These are phyloP conservation scores for Ramaria rubella DNA, from an alignment of 768 basidiomycete species.

Conservation along the genomic window DNA sequence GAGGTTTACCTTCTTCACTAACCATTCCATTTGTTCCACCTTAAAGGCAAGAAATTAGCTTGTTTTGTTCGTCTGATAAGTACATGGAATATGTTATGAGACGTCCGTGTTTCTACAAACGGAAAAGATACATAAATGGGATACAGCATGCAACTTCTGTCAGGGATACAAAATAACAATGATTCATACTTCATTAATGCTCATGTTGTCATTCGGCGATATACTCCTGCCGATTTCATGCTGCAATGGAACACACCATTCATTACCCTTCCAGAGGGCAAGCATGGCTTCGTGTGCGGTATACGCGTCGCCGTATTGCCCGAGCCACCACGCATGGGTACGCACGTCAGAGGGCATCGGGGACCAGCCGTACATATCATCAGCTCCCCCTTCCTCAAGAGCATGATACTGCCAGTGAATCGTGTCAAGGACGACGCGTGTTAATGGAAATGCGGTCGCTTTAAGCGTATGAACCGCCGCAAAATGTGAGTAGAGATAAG, in stretches of 20 bases:
- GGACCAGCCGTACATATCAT: constrained; percentile 5
- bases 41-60: no score
- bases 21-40: no score
- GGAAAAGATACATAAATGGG: no score
- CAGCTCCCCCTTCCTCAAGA: neutral
- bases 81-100: no score
- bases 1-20: no score
- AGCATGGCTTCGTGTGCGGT: constrained; percentile 6
- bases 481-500: constrained; percentile 8
- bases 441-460: constrained; percentile 2
- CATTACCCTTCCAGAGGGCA: neutral
- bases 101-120: no score
- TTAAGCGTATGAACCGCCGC: constrained; percentile 9
- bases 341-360: constrained; percentile 6
- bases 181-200: neutral
- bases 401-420: constrained; percentile 6
- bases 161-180: neutral
- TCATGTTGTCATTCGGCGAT: neutral
- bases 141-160: no score
- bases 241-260: neutral
- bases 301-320: constrained; percentile 3
- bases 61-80: no score
- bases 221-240: constrained; percentile 1
- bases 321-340: constrained; percentile 10
- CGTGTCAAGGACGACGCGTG: constrained; percentile 7